Evolutionary conservation across 2,329 filamentous ascomycete genomes (phyloP).

Genomic region (Fusarium transvaalense): DNA sequence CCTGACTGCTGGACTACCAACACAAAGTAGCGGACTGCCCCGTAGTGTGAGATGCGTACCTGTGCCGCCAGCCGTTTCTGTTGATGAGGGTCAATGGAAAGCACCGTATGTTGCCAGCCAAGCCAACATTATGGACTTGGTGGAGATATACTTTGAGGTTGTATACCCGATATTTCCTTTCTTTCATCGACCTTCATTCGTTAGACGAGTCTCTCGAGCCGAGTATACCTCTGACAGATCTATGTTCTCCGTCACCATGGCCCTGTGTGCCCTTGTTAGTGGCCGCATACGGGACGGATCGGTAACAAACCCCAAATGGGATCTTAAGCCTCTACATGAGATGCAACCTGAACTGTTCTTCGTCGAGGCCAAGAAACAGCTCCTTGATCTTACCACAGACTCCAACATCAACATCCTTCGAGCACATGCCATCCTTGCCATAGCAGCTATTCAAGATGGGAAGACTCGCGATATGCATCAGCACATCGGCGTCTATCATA

Average conservation of each 20-base stretch:
- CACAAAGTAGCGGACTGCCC: neutral
- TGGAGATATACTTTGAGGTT: neutral
- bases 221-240: neutral
- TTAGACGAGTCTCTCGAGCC: neutral
- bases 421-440: neutral
- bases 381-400: neutral
- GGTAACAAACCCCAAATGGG: neutral
- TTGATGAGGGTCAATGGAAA: neutral
- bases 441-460: neutral
- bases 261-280: slow-evolving; percentile 1
- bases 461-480: slow-evolving; percentile 1
- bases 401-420: neutral
- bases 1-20: too few species aligned
- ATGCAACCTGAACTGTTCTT: neutral
- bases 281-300: neutral
- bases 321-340: neutral
- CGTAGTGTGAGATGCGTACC: neutral
- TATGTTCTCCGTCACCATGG: neutral
- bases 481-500: neutral
- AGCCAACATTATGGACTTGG: neutral
- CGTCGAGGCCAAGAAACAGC: neutral
- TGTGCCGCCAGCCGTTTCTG: neutral
- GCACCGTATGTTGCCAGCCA: neutral
- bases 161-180: neutral
- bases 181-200: neutral